Base-by-base conservation (phyloP, 352 stramenopile genomes). In the Globisporangium orthogonon region DNA sequence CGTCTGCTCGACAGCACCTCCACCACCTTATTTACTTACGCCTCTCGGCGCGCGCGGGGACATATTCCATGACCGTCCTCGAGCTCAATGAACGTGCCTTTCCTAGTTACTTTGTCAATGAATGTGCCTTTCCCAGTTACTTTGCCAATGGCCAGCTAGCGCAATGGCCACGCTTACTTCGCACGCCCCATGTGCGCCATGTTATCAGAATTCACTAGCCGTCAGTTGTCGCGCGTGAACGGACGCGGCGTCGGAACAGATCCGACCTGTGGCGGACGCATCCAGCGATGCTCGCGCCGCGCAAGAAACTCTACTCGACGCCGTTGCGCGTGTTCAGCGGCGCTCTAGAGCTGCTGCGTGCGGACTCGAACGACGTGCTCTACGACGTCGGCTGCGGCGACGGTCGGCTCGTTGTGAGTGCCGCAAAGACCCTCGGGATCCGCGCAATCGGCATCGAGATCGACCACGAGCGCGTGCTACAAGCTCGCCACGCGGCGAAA, bases 331-430 rank as follows among this genome's bases (percentile, higher is more conserved):
- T 85, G 37, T 87, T 90, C 64, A 54, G 66, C 40, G 66, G 65
- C 30, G 83, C 80, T 28, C 65, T 94, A 35, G 65, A 76, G 65
- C 60, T 89, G 39, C 66, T 86, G 17, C 37, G 69, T 37, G 69
- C 78, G 10, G 33, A 47, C 0, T 0, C 55, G 2, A 49, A 33
- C 10, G 81, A 94, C 54, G 74, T 91, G 33, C 67, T 94, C 18
- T 89, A 83, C 59, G 83, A 94, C 56, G 54, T 94, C n/a, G 83
- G 83, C 33, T 94, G 83, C 33, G 83, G 83, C 3, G 83, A 94
- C 47, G 83, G 83, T 1, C 76, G 83, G 1, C 71, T 89, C 35
- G 68, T 91, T 23, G 60, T 94, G 15, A 74, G 81, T 45, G 83
- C 83, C 11, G 81, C 81, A 9, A 54, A 51, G 6, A 58, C 54